Base-by-base conservation (phyloP, 441 rosid genomes). In the Jatropha multifida region DNA sequence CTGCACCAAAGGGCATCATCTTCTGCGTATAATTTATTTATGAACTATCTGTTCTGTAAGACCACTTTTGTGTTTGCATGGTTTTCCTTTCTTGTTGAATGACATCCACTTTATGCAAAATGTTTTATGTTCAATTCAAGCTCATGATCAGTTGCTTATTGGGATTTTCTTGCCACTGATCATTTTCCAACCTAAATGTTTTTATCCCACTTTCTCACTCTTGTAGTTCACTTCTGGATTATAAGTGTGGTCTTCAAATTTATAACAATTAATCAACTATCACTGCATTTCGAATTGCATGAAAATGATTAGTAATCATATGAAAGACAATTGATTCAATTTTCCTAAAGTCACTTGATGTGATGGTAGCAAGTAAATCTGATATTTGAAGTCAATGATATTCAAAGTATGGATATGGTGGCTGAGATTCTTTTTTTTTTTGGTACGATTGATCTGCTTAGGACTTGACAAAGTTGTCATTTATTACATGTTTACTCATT, bases 271-370 rank as follows among this genome's bases (percentile, higher is more conserved):
- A 26, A 48, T 13, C 40, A 26, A 46, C 5, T 52, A 26, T 67
- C 20, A n/a, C 20, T 44, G 8, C 3, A 7, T 14, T 55, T 17
- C 10, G 11, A 26, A 4, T 48, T 68, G 41, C 58, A 12, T 46
- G 58, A 48, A 13, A 66, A 46, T 68, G 41, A 68, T 23, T 49
- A 32, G 46, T 68, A 68, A 68, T 46, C 38, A 48, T 48, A 66
- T 48, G n/a, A 48, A 20, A 23, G 58, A 48, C 48, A 26, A 38
- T 48, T 23, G 55, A 44, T 27, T 68, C 48, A 42, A 10, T 23
- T 48, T 48, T 27, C 42, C 20, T 11, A 10, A 27, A 26, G 71
- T 48, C 54, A 40, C 2, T 11, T 65, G 18, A 48, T 23, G 56
- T 65, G 52, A 40, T 65, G 5, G 32, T 42, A 11, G 27, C 5